Conservation (phyloP, 139 green algal genomes). For the Chlamydomonas applanata region DNA sequence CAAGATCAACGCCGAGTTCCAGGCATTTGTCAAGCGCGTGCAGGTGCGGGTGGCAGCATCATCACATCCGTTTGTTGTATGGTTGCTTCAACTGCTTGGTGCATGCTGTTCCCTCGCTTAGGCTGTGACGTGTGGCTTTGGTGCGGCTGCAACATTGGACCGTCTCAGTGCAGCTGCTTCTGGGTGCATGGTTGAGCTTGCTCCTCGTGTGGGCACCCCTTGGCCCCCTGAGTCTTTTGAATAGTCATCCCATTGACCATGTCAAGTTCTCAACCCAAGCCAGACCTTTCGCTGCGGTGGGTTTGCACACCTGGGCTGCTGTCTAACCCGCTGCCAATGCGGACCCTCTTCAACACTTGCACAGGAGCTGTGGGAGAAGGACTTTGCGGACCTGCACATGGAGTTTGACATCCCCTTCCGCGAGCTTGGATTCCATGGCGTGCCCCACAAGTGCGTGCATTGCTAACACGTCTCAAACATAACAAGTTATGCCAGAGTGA, state of each 20-base stretch:
- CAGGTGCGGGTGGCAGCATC: constrained; percentile 27
- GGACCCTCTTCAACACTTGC: background rate
- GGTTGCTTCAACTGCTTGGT: too few species aligned
- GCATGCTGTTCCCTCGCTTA: background rate
- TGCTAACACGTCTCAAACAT: too few species aligned
- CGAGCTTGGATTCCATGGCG: constrained; percentile 93
- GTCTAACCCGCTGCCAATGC: too few species aligned
- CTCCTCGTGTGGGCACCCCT: too few species aligned
- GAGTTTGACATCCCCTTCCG: constrained; percentile 98
- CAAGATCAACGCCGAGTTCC: constrained; percentile 86
- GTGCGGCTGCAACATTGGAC: background rate
- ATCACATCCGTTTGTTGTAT: background rate
- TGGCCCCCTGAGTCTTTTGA: too few species aligned
- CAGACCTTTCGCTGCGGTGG: too few species aligned
- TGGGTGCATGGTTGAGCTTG: too few species aligned
- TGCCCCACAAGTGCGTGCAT: constrained; percentile 60
- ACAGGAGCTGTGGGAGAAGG: constrained; percentile 74
- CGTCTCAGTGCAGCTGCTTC: background rate
- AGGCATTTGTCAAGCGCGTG: constrained; percentile 54
- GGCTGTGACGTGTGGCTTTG: background rate
- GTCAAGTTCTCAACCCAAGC: too few species aligned
- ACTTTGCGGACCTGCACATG: constrained; percentile 72
- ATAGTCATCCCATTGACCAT: too few species aligned
- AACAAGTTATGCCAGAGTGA: too few species aligned
- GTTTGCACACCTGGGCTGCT: too few species aligned